Evolutionary conservation across 2,329 filamentous ascomycete species (phyloP).

Genomic region (Fusarium sp.): DNA sequence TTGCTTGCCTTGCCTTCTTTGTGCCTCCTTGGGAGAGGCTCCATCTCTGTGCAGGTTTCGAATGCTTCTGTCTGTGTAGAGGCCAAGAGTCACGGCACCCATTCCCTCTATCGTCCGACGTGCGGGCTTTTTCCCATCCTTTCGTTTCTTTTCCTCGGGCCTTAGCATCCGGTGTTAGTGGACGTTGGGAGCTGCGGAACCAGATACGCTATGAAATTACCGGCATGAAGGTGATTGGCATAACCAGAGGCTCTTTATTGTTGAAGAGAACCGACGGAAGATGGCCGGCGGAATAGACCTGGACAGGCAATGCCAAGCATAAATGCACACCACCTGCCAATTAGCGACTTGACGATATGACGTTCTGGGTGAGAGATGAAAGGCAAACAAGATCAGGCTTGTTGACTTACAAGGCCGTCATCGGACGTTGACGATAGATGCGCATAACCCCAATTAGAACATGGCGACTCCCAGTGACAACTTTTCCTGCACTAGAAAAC

Average conservation of each 20-base stretch:
- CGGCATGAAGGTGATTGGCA: slow-evolving; percentile 12
- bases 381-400: not conserved
- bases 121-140: slow-evolving; percentile 17
- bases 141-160: slow-evolving; percentile 17
- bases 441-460: slow-evolving; percentile 29
- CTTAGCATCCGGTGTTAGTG: slow-evolving; percentile 19
- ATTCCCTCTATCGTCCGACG: slow-evolving; percentile 25
- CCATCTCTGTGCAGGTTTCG: slow-evolving; percentile 38
- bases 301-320: slow-evolving; percentile 3
- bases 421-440: slow-evolving; percentile 1
- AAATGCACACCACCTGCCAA: slow-evolving; percentile 10
- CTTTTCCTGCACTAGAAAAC: not conserved
- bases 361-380: not conserved
- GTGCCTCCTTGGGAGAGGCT: slow-evolving; percentile 19
- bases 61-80: slow-evolving; percentile 8
- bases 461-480: slow-evolving; percentile 4
- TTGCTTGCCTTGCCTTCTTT: slow-evolving; percentile 2
- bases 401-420: not conserved
- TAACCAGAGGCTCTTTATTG: slow-evolving; percentile 11
- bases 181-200: slow-evolving; percentile 28
- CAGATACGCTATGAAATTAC: slow-evolving; percentile 31
- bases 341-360: slow-evolving; percentile 17
- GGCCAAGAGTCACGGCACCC: slow-evolving; percentile 17
- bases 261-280: slow-evolving; percentile 26
- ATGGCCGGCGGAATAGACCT: slow-evolving; percentile 22